phyloP scores from a whole-genome alignment of 306 rosid species.

The Pterocarpus macrocarpus region DNA sequence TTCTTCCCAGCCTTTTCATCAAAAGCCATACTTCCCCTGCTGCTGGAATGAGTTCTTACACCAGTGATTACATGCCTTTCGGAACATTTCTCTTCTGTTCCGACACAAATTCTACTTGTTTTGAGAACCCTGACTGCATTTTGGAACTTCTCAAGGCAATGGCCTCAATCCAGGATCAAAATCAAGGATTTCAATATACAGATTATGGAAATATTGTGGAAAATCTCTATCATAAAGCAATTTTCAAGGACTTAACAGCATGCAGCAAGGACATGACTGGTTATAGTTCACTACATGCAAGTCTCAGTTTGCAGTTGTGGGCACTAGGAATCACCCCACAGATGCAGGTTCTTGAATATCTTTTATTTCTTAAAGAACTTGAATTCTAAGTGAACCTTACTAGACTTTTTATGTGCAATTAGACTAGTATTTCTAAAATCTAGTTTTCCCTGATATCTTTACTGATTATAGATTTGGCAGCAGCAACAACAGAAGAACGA shows the following conservation, averaged over 20 bases:
- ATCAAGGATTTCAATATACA: neutral
- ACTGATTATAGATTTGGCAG: slow-evolving; percentile 29
- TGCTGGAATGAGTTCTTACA: neutral
- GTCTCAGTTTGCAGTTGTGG: slow-evolving; percentile 53
- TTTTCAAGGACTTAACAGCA: slow-evolving; percentile 27
- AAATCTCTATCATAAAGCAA: slow-evolving; percentile 35
- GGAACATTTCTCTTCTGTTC: slow-evolving; percentile 76
- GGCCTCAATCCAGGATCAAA: neutral
- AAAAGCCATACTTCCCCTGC: neutral
- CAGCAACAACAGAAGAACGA: slow-evolving; percentile 7
- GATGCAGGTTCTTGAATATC: slow-evolving; percentile 50
- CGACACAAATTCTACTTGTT: slow-evolving; percentile 55
- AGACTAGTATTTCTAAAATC: neutral
- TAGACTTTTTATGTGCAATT: neutral
- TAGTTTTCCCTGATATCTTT: neutral
- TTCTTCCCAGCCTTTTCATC: slow-evolving; percentile 47
- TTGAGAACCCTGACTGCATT: slow-evolving; percentile 57
- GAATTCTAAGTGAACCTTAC: neutral
- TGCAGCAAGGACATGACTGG: neutral
- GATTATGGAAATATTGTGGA: slow-evolving; percentile 55
- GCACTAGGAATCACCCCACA: slow-evolving; percentile 49
- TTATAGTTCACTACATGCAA: slow-evolving; percentile 42
- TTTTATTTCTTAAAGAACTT: neutral
- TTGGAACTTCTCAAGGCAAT: slow-evolving; percentile 41
- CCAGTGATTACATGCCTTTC: slow-evolving; percentile 54